phyloP scores from a whole-genome alignment of 257 asterid genomes.

The Solanum raphanifolium region DNA sequence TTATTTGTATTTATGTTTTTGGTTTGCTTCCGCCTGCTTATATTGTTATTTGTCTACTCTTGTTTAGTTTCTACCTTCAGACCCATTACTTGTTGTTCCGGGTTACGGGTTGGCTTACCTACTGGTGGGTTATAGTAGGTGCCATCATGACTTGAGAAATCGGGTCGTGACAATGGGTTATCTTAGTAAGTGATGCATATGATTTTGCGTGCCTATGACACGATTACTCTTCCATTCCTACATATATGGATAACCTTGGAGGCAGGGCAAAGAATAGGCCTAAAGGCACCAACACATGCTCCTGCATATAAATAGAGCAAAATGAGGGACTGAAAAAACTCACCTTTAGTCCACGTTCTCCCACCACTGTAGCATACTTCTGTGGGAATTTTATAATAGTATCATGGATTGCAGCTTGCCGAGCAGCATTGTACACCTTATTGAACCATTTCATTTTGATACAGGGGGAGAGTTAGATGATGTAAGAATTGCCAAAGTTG shows the following conservation, averaged over 20 bases:
- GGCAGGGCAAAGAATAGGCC: neutral
- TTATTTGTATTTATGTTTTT: too few species aligned
- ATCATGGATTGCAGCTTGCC: slow-evolving; percentile 85
- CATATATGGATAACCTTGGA: neutral
- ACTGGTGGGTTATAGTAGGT: too few species aligned
- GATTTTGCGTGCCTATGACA: neutral
- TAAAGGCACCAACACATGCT: neutral
- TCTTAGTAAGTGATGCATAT: neutral
- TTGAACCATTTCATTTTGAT: slow-evolving; percentile 7
- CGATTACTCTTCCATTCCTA: neutral
- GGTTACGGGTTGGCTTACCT: too few species aligned
- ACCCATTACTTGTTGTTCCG: too few species aligned
- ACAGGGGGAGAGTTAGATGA: neutral
- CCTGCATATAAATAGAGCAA: neutral
- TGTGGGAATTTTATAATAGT: slow-evolving; percentile 88
- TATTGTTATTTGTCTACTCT: too few species aligned
- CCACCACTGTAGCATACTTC: slow-evolving; percentile 73
- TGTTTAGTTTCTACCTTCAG: too few species aligned
- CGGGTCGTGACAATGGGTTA: too few species aligned
- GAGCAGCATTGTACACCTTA: slow-evolving; percentile 94
- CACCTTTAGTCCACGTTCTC: slow-evolving; percentile 99
- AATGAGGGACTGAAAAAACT: neutral
- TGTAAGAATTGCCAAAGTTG: neutral
- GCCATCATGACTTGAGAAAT: too few species aligned
- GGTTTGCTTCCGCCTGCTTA: too few species aligned